phyloP scores from a whole-genome alignment of 352 stramenopile species.

The Globisporangium carolinianum region DNA sequence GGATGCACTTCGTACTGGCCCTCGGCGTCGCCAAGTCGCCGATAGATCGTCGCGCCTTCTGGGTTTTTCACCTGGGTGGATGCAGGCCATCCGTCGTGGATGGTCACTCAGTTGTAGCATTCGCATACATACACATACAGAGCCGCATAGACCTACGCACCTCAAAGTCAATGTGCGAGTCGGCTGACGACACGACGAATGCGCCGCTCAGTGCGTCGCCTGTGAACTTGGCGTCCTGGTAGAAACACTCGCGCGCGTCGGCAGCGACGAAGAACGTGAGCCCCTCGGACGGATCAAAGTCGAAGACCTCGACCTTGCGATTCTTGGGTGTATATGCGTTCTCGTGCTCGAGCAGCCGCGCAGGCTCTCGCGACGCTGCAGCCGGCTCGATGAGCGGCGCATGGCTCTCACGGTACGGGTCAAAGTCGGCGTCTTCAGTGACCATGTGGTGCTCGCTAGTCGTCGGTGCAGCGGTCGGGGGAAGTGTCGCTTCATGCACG shows the following conservation, averaged over 20 bases:
- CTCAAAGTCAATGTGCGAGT: slow-evolving; percentile 68
- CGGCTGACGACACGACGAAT: slow-evolving; percentile 65
- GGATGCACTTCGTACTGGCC: slow-evolving; percentile 61
- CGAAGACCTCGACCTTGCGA: slow-evolving; percentile 52
- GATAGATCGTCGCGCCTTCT: slow-evolving; percentile 42
- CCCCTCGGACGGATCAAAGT: slow-evolving; percentile 79
- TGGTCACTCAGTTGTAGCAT: no score
- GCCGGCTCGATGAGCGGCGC: slow-evolving; percentile 12
- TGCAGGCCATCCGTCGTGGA: no score
- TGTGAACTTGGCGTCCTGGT: slow-evolving; percentile 61
- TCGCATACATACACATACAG: background rate
- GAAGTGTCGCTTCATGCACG: background rate
- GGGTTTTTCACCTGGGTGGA: slow-evolving; percentile 51
- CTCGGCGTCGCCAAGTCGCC: slow-evolving; percentile 53
- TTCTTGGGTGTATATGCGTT: slow-evolving; percentile 29
- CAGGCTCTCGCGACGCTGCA: slow-evolving; percentile 7
- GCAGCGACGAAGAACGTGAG: slow-evolving; percentile 65
- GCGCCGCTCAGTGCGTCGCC: slow-evolving; percentile 55
- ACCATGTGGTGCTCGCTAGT: slow-evolving; percentile 15
- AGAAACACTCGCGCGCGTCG: slow-evolving; percentile 49
- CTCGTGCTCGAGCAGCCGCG: background rate
- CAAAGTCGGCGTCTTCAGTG: slow-evolving; percentile 45
- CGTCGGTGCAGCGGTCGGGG: slow-evolving; percentile 6
- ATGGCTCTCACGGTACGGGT: slow-evolving; percentile 36
- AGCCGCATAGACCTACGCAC: slow-evolving; percentile 6